Evolutionary conservation across 2,329 filamentous ascomycete genomes (phyloP), one percentile per base, ranked within the genome.

Genomic region (Sporothrix protearum): DNA sequence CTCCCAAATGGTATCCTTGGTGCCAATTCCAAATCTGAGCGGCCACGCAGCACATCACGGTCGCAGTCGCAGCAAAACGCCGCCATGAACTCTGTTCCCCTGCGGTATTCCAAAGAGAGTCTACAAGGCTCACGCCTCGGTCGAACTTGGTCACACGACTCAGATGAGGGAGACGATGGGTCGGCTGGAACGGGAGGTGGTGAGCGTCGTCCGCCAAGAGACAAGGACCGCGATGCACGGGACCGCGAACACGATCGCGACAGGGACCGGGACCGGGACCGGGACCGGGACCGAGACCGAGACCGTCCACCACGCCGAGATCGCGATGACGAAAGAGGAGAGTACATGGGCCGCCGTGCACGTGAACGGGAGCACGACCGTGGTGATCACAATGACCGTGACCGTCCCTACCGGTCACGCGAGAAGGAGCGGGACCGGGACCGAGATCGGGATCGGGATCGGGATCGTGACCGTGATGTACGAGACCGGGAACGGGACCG

Each of bases 91-190:
- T 57, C 68, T 7, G 68, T 51, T 10, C 70, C 71, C 10, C 69
- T 77, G n/a, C 78, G 80, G n/a, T 78, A 80, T 71, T 81, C 80
- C 25, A 80, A 81, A 8, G 83, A 85, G 51, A 79, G 80, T 69
- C 75, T 83, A 3, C 80, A 78, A 0, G 77, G 80, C 1, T 83
- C 82, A 2, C 81, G 80, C 2, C 77, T 85, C 1, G 81, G 79
- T 55, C 80, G 79, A 30, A 81, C 79, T 69, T 82, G 81, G 77
- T 84, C 83, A 0, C 82, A 85, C 42, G 81, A 82, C 4, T 80
- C 79, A 10, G 76, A 75, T 10, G 72, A 71, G 1, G 73, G 53
- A 1, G 68, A 66, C 16, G 69, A 69, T n/a, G 64, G 5, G 6
- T 42, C n/a, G n/a, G 47, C 19, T 28, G 70, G 22, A 47, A 49